phyloP scores from a whole-genome alignment of 768 basidiomycete species.

The Amanita inopinata region DNA sequence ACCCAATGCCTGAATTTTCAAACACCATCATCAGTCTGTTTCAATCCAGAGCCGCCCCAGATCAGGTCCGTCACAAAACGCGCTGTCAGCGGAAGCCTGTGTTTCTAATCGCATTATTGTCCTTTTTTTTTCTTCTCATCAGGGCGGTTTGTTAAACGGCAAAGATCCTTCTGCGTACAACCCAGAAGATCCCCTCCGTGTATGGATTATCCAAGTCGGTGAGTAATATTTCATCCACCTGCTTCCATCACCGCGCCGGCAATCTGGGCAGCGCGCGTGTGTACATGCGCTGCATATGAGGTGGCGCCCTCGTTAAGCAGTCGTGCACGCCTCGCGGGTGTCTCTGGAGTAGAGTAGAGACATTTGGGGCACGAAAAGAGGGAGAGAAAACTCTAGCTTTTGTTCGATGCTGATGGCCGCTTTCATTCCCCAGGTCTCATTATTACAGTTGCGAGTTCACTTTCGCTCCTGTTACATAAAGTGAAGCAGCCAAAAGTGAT shows the following conservation, averaged over 20 bases:
- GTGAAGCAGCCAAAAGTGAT: conserved; percentile 82
- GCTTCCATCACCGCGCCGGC: not conserved
- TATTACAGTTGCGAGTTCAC: conserved; percentile 65
- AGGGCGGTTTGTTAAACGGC: conserved; percentile 74
- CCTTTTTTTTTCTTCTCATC: not conserved
- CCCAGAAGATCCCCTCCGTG: conserved; percentile 53
- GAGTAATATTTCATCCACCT: conserved; percentile 17
- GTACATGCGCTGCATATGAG: not conserved
- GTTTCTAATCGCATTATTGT: not conserved
- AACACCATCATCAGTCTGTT: not conserved
- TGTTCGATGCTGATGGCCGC: not conserved
- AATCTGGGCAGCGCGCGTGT: not conserved
- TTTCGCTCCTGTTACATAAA: conserved; percentile 63
- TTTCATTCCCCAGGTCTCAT: conserved; percentile 54
- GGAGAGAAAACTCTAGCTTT: no score
- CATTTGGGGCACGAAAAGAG: no score
- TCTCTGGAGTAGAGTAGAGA: no score
- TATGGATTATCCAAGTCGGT: conserved; percentile 80
- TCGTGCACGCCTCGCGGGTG: no score
- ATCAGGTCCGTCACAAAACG: conserved; percentile 2
- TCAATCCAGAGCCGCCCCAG: not conserved
- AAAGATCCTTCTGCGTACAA: conserved; percentile 64
- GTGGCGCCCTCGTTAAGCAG: no score
- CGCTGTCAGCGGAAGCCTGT: no score
- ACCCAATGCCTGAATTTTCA: conserved; percentile 6